These are phyloP conservation scores for Botrytis cinerea DNA, from an alignment of 2,329 filamentous ascomycete genomes.

Conservation along the genomic window DNA sequence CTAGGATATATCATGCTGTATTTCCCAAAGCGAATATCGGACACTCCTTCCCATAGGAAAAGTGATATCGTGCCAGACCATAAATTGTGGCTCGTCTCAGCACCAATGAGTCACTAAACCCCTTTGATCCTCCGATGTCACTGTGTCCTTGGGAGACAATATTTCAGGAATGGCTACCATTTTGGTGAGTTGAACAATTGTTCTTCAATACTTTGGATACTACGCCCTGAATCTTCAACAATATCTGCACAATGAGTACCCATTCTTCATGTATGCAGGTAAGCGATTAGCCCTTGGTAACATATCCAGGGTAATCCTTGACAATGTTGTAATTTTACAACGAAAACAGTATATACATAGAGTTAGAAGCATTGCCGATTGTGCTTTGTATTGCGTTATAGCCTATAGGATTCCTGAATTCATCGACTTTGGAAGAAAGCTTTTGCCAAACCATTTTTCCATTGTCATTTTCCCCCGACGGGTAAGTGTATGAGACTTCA, in stretches of 20 bases:
- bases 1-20: background rate
- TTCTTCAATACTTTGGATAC: background rate
- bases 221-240: background rate
- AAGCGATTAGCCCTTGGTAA: background rate
- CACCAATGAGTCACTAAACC: background rate
- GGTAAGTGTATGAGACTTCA: slow-evolving; percentile 8
- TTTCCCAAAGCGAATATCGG: background rate
- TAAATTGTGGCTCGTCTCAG: background rate
- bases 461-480: background rate
- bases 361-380: background rate
- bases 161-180: background rate
- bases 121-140: background rate
- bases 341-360: background rate
- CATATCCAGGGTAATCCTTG: slow-evolving; percentile 1
- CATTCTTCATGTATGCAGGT: background rate
- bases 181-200: background rate
- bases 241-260: background rate
- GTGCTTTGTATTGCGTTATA: background rate
- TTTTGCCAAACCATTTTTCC: background rate
- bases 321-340: background rate
- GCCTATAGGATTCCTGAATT: background rate
- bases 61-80: background rate
- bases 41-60: background rate
- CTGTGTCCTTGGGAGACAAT: background rate
- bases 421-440: background rate